Evolutionary conservation across 2,329 filamentous ascomycete species (phyloP).

Genomic region (Calonectria multiphialidica): DNA sequence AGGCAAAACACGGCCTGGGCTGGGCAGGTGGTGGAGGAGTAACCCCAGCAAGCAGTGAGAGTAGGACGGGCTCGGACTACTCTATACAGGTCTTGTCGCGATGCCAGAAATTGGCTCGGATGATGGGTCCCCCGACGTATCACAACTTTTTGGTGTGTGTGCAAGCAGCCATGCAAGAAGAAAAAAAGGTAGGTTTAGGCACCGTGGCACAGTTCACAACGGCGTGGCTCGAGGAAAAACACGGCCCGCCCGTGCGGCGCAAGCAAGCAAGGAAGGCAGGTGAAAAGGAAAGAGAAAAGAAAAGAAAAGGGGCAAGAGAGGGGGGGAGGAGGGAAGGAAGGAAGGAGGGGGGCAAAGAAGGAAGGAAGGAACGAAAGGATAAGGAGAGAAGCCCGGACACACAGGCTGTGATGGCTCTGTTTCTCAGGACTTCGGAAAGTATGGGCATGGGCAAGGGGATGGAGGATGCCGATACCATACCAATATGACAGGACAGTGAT

Average conservation of each 20-base stretch:
- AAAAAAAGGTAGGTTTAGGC: background rate
- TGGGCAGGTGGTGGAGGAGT: background rate
- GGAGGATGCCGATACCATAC: background rate
- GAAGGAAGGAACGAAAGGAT: no score
- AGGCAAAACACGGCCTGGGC: constrained; percentile 9
- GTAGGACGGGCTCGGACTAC: constrained; percentile 25
- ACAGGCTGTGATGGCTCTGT: background rate
- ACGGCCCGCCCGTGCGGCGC: constrained; percentile 20
- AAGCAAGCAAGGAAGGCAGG: background rate
- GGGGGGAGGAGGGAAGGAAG: no score
- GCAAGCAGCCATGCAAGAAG: constrained; percentile 22
- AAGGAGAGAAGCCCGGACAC: background rate
- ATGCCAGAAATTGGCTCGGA: constrained; percentile 34
- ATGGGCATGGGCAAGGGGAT: constrained; percentile 1
- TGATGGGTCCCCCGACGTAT: constrained; percentile 25
- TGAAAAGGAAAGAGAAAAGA: constrained; percentile 18
- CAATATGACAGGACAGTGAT: background rate
- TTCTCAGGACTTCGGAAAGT: background rate
- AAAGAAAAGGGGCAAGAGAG: background rate
- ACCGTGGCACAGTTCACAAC: constrained; percentile 10
- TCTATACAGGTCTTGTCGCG: constrained; percentile 40
- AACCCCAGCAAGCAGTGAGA: background rate
- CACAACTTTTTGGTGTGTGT: constrained; percentile 30
- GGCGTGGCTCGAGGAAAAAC: constrained; percentile 12
- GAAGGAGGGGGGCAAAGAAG: background rate